Base-by-base conservation (phyloP, 345 rosid genomes). In the Hibiscus syriacus region DNA sequence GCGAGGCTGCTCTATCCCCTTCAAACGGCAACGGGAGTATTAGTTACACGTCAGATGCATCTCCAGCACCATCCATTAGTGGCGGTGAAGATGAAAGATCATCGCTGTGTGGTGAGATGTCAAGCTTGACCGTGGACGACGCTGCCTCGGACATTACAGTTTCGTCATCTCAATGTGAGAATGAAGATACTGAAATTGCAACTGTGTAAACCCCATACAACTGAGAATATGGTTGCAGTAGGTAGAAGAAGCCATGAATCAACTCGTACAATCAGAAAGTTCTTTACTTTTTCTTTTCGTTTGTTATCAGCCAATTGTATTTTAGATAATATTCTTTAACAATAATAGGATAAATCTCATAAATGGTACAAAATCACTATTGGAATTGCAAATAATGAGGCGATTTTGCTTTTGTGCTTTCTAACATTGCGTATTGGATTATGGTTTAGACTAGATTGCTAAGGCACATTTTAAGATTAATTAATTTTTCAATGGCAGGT, bases 51-150 rank as follows among this genome's bases (percentile, higher is more conserved):
- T 78, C 81, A 0, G 88, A 80, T 41, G 83, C 86, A 23, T 92
- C 97, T 23, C 88, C 91, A 1, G 83, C 86, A 43, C 84, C 92
- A 45, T 92, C 93, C 12, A 36, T 92, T 55, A 81, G n/a, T n/a
- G n/a, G 72, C 0, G 92, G 85, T 2, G 96, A 88, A 64, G 95
- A 92, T 5, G 98, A 92, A 41, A 78, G 30, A 73, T 82, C 87
- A 19, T 89, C 94, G 3, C 29, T 89, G 61, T 66, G 81, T n/a
- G 85, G 90, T 20, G 96, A 90, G 12, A 72, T 85, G 25, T 85
- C 90, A 1, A 80, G 77, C 81, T 73, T 84, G 59, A 79, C 77
- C 17, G 68, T 86, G 1, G 92, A 86, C 7, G 96, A 85, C 56
- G 81, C 82, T 48, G 87, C 80, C 29, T 90, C 94, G 0, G 93